These are phyloP conservation scores for Pilatotrama ljubarskyi DNA, from an alignment of 768 basidiomycete species.

Conservation along the genomic window DNA sequence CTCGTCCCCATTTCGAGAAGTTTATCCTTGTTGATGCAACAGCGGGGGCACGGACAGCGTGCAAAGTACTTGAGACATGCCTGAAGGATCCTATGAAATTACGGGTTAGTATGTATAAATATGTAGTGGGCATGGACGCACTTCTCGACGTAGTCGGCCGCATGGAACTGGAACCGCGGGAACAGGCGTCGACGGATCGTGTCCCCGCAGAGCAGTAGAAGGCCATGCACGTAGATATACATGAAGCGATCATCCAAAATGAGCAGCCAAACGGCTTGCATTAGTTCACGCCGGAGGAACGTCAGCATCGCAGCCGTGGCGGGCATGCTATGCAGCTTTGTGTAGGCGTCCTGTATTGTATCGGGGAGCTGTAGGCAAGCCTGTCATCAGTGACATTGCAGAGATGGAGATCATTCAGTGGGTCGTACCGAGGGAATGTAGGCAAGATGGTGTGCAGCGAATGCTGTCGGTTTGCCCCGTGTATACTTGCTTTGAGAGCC, in stretches of 20 bases:
- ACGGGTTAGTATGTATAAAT: background rate
- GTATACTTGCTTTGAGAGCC: conserved; percentile 45
- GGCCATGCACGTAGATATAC: conserved; percentile 26
- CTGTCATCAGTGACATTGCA: background rate
- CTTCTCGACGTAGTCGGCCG: conserved; percentile 34
- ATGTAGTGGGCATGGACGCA: conserved; percentile 5
- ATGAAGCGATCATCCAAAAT: conserved; percentile 25
- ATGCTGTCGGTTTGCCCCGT: conserved; percentile 30
- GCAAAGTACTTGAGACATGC: conserved; percentile 30
- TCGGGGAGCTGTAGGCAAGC: no score
- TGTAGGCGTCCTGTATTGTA: no score
- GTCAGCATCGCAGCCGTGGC: conserved; percentile 8
- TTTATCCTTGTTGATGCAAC: conserved; percentile 32
- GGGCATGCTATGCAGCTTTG: no score
- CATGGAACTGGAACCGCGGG: conserved; percentile 29
- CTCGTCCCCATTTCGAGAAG: conserved; percentile 33
- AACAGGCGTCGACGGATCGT: conserved; percentile 24
- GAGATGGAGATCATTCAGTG: background rate
- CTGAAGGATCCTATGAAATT: background rate
- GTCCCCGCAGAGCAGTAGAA: conserved; percentile 24
- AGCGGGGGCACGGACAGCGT: conserved; percentile 41
- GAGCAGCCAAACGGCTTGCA: conserved; percentile 24
- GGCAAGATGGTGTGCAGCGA: conserved; percentile 43
- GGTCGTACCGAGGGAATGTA: conserved; percentile 43
- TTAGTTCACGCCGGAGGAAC: conserved; percentile 26